Conservation (phyloP, 148 eudicot genomes). For the Rheum nobile region DNA sequence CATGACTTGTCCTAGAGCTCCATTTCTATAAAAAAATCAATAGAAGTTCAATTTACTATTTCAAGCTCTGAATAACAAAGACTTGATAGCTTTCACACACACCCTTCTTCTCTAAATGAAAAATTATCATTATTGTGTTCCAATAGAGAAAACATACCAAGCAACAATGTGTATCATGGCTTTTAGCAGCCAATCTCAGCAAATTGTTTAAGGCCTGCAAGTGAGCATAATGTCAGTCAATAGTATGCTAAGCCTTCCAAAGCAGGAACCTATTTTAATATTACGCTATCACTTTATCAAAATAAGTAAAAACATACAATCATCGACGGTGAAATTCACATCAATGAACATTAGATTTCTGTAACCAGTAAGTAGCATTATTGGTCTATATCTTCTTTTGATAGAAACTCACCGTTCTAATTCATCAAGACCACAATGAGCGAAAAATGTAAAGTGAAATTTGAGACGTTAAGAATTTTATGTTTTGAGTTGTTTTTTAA, state of each 20-base stretch:
- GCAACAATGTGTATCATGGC: constrained; percentile 75
- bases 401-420: not conserved
- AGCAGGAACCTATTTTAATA: not conserved
- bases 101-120: no score
- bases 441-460: no score
- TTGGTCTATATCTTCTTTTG: not conserved
- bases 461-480: no score
- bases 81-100: no score
- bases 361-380: not conserved
- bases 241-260: not conserved
- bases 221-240: constrained; percentile 6
- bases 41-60: not conserved
- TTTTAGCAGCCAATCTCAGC: constrained; percentile 69
- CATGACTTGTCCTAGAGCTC: no score
- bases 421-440: not conserved
- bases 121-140: no score
- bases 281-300: not conserved
- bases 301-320: not conserved
- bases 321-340: not conserved
- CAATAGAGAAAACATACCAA: constrained; percentile 48
- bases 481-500: no score
- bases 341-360: not conserved
- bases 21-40: no score
- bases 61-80: not conserved
- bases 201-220: constrained; percentile 83